Base-by-base conservation (phyloP, 129 eudicot species). In the Ambrosia trifida region DNA sequence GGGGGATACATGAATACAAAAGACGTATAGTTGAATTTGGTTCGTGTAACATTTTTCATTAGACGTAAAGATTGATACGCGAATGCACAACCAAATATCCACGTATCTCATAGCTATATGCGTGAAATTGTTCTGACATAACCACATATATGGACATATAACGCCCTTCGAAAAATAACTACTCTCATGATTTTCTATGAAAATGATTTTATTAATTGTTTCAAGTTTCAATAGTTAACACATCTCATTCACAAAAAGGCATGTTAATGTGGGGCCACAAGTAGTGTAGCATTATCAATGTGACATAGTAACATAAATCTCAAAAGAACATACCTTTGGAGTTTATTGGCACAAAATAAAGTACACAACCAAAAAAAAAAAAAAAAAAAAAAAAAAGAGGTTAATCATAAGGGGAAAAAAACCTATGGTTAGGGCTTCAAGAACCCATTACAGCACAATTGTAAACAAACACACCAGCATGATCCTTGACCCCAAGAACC, bases 391-490 rank as follows among this genome's bases (percentile, higher is more conserved):
- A 0, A 24, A 24, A 24, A 64, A 49, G 49, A 49, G 41, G 70
- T 76, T 74, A 81, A 86, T 76, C 64, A 74, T 70, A 77, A 24
- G 49, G 32, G 32, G 10, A 30, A 56, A 28, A 69, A 72, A 66
- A 49, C 71, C 72, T 66, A 63, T 66, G 65, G 81, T 70, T 30
- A 80, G 56, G 77, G 79, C 62, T 66, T 88, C 76, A 89, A 66
- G 87, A 89, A 45, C 96, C 91, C 96, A 89, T 81, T 24, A 89
- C 87, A 60, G 96, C 96, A 64, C 96, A 89, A 64, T 89, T 89
- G 83, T 83, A 89, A 53, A 89, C 96, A 75, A 89, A 89, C 30
- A 81, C 89, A 40, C 96, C 96, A 68, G 78, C 82, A 69, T 85
- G 88, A 53, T 88, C 96, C 77, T 85, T 88, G 51, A 79, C 80